phyloP scores from a whole-genome alignment of 169 alveolate genomes.

The Plasmodium vinckei region DNA sequence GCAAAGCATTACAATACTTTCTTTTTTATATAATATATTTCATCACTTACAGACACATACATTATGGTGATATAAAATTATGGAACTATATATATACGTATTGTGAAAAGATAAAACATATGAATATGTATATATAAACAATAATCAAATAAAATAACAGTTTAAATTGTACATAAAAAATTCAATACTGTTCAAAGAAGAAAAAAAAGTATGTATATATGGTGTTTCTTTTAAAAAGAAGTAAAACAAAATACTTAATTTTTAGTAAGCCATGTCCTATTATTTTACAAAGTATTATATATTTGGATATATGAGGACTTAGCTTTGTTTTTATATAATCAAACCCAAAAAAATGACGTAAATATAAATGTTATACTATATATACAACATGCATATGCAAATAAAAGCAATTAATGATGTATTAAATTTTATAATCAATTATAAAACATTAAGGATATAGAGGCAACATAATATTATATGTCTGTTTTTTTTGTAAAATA shows the following conservation, averaged over 20 bases:
- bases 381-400: slow-evolving; percentile 1
- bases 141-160: not conserved
- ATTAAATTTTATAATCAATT: slow-evolving; percentile 27
- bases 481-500: not conserved
- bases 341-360: slow-evolving; percentile 1
- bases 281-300: too few relatives aligned
- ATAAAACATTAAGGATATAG: slow-evolving; percentile 7
- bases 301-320: not conserved
- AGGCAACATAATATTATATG: not conserved
- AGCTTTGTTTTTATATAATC: slow-evolving; percentile 2
- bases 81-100: not conserved
- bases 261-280: too few relatives aligned
- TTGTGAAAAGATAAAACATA: not conserved
- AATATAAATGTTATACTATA: not conserved
- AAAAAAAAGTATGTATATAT: not conserved
- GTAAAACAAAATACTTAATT: too few relatives aligned
- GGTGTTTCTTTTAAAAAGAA: not conserved
- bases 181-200: not conserved
- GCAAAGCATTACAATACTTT: not conserved
- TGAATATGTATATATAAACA: slow-evolving; percentile 2
- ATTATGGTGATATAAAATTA: not conserved
- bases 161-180: not conserved
- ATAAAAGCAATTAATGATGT: not conserved
- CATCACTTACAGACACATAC: too few relatives aligned
- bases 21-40: not conserved